Conservation (phyloP, 257 asterid genomes). For the Solanum microdontum region DNA sequence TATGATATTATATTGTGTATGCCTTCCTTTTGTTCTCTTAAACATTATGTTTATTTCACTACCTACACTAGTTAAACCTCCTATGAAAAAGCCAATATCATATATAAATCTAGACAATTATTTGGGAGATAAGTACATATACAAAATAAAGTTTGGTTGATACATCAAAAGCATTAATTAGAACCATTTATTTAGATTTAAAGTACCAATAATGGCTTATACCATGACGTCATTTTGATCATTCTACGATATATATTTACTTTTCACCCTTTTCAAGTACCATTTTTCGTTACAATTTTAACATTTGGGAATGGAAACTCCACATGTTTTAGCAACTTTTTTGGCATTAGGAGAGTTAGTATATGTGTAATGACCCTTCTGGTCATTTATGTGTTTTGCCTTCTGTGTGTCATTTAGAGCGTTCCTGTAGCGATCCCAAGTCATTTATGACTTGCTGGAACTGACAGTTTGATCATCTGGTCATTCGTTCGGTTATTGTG, state of each 20-base stretch:
- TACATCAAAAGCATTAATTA: not conserved
- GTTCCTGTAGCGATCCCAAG: too few relatives aligned
- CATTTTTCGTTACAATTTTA: not conserved
- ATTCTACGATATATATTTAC: not conserved
- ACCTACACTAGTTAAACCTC: not conserved
- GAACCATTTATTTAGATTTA: not conserved
- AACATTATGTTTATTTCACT: not conserved
- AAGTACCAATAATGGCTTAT: not conserved
- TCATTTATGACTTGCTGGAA: too few relatives aligned
- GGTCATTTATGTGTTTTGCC: too few relatives aligned
- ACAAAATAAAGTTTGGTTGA: not conserved
- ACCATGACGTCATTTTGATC: not conserved
- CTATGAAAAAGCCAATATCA: not conserved
- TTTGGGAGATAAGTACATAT: not conserved
- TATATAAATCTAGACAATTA: not conserved
- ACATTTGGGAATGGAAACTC: conserved; percentile 1
- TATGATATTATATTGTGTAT: not conserved
- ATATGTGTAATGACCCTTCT: too few relatives aligned
- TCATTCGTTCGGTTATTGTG: too few relatives aligned
- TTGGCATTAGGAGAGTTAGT: conserved; percentile 7
- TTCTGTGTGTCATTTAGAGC: too few relatives aligned
- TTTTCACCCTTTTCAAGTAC: not conserved
- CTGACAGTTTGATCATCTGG: too few relatives aligned
- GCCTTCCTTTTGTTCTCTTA: not conserved
- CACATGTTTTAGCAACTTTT: conserved; percentile 7